Evolutionary conservation across 371 early-diverging fungal genomes (phyloP).

Genomic region (Mortierella sp.): DNA sequence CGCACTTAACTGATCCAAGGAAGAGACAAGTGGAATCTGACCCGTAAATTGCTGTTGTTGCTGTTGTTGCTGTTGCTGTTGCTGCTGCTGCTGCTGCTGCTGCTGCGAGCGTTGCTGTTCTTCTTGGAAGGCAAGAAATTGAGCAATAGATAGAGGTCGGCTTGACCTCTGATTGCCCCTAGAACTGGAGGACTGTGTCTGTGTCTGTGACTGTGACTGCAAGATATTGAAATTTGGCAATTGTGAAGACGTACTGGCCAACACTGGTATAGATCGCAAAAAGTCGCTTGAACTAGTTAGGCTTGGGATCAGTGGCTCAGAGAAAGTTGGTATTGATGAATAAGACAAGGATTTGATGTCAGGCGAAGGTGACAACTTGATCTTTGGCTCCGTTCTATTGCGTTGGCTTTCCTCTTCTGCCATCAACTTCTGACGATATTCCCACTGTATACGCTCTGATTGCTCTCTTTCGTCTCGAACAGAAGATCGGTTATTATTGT

Average conservation of each 20-base stretch:
- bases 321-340: not conserved
- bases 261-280: conserved; percentile 14
- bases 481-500: not conserved
- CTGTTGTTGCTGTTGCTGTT: conserved; percentile 25
- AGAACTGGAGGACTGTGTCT: not conserved
- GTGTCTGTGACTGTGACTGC: not conserved
- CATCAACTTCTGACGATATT: conserved; percentile 9
- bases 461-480: conserved; percentile 1
- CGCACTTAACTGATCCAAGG: conserved; percentile 38
- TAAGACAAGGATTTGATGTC: not conserved
- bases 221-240: conserved; percentile 18
- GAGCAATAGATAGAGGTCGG: conserved; percentile 32
- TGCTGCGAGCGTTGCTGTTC: conserved; percentile 33
- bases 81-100: conserved; percentile 36
- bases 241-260: conserved; percentile 5
- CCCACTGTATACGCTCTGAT: conserved; percentile 21
- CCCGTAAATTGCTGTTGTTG: conserved; percentile 18
- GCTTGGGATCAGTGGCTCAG: not conserved
- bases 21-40: conserved; percentile 14
- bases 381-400: conserved; percentile 15
- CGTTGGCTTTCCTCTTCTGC: conserved; percentile 12
- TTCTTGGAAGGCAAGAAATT: conserved; percentile 37
- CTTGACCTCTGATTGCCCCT: not conserved
- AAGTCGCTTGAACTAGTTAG: conserved; percentile 5
- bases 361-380: not conserved